Evolutionary conservation across 2,329 filamentous ascomycete genomes (phyloP), one percentile per base, ranked within the genome.

Genomic region (Ascochyta koolunga): DNA sequence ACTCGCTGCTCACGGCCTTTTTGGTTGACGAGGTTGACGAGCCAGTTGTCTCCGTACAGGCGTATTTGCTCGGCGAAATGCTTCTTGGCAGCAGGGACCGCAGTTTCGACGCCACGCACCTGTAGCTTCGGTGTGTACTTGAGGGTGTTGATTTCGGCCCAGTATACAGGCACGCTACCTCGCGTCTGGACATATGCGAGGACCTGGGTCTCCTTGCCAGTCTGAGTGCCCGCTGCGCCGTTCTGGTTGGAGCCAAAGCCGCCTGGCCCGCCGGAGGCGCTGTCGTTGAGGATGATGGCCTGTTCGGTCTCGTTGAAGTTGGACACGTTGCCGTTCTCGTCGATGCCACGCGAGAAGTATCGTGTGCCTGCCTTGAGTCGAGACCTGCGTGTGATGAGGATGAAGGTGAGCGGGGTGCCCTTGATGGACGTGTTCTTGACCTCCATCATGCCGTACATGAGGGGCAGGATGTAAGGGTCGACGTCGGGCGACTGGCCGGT

Each of bases 231-330:
- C 5, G 58, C 61, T 35, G 39, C 89, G 58, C 87, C 88, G 70
- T 90, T 92, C 67, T 90, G 85, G 79, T 90, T 89, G 18, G 89
- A 86, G 54, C 84, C 89, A 74, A 90, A 96, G 6, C 92, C 93
- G 35, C 90, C 87, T 37, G 95, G 78, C 0, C 89, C 89, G 52
- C 86, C 86, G 3, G 83, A 82, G 41, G 84, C 82, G 50, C 79
- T 83, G 75, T 98, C 95, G 67, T 98, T 98, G 64, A 98, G 77
- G 32, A 99, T 86, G 56, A 96, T 83, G 29, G 95, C 82, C 73
- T 99, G 95, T 73, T 99, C 95, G 0, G 95, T 98, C 80, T 99
- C 95, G 72, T 99, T 99, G 82, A 93, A 99, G 75, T 99, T 99
- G 62, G 95, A 91, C n/a, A 95, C 95, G 73, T 98, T 87, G 21